Evolutionary conservation across 495 filamentous ascomycete genomes (phyloP).

Genomic region (Ascodesmis nigricans): DNA sequence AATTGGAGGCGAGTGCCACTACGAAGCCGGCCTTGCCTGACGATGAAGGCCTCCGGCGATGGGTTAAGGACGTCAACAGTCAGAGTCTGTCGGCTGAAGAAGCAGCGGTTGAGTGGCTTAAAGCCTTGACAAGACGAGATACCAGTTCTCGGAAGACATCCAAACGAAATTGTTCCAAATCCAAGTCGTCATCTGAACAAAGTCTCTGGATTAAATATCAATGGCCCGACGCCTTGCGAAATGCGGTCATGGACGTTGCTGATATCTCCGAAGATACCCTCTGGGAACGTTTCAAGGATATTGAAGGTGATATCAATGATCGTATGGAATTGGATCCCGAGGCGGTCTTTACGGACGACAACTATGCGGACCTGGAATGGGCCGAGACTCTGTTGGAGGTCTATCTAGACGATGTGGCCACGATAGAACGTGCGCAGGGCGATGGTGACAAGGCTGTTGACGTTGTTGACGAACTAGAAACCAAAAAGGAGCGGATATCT

Average conservation of each 20-base stretch:
- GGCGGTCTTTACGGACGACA: constrained; percentile 8
- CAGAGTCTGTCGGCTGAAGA: constrained; percentile 39
- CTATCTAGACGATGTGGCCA: constrained; percentile 36
- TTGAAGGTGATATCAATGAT: constrained; percentile 3
- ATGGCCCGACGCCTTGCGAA: constrained; percentile 16
- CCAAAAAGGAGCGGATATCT: constrained; percentile 43
- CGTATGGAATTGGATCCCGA: constrained; percentile 1
- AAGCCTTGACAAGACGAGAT: constrained; percentile 31
- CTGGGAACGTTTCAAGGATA: constrained; percentile 14
- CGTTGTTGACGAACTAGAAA: constrained; percentile 35
- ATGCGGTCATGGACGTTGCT: constrained; percentile 9
- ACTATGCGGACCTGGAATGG: constrained; percentile 28
- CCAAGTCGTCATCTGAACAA: constrained; percentile 5
- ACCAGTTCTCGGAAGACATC: constrained; percentile 13
- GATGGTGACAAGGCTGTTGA: constrained; percentile 22
- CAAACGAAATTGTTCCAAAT: constrained; percentile 2
- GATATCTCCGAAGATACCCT: constrained; percentile 17
- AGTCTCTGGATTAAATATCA: constrained; percentile 17
- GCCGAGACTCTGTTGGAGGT: constrained; percentile 68
- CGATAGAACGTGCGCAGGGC: constrained; percentile 9
- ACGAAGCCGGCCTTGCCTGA: constrained; percentile 28
- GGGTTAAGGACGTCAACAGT: constrained; percentile 32
- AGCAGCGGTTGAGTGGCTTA: constrained; percentile 41
- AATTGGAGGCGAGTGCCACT: constrained; percentile 17
- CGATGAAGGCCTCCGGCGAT: constrained; percentile 33